Evolutionary conservation across 805 yeast genomes (phyloP), one percentile per base, ranked within the genome.

Genomic region (Ogataea paradorogensis): DNA sequence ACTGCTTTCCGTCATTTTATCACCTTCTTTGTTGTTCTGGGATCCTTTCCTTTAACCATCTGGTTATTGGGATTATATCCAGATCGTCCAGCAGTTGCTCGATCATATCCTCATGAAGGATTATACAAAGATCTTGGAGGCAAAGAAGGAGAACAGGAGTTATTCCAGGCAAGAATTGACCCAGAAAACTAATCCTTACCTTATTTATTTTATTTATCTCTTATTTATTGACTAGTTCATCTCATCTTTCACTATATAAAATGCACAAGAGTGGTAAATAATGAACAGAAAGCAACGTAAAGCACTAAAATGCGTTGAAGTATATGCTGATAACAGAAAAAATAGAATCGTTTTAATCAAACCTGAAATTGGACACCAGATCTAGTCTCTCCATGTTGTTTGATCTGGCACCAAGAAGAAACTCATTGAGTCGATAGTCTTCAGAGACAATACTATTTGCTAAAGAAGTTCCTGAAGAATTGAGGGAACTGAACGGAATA

Each of bases 121-220:
- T 72, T 87, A 51, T 84, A 85, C 53, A 74, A 70, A 57, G 86
- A 76, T 46, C 69, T 84, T 46, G 95, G 95, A 38, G 85, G 85
- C 6, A 70, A 69, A 24, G 65, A 61, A 30, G 69, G 63, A 24
- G 73, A 70, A 38, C 70, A 73, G 45, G 72, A 66, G 34, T 43
- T 70, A 42, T 66, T 56, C 48, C 63, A 61, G 41, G 71, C 71
- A n/a, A 65, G 72, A 48, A 58, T 65, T 29, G 76, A 71, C 45
- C 61, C 60, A 42, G 58, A 58, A 4, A 31, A 36, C 14, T 45
- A 44, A 47, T n/a, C 25, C 6, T 18, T 18, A 18, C 7, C 25
- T 10, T 9, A 18, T 20, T 21, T 11, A 9, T 30, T 10, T 25
- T 39, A 33, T 44, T 41, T 41, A 36, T 35, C 40, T 33, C 27